Evolutionary conservation across 306 rosid genomes (phyloP), one percentile per base, ranked within the genome.

Genomic region (Prunus mongolica): DNA sequence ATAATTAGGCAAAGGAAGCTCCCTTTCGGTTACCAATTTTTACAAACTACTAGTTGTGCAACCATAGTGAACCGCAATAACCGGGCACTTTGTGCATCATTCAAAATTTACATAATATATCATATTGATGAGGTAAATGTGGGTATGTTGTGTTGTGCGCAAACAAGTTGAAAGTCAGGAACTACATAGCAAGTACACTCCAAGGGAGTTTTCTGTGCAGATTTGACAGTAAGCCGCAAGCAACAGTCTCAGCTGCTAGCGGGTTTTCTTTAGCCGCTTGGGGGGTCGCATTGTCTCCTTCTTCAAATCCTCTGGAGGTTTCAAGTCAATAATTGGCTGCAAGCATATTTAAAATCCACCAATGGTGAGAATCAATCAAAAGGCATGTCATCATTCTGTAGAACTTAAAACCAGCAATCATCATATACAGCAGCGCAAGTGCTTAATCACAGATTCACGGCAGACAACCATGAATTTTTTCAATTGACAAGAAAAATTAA

Each of bases 311-410:
- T 91, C 93, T 1, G 82, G 89, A 76, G 83, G 41, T 83, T 83
- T 89, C 79, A 91, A 44, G 76, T 91, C 98, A 62, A 93, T 83
- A 69, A 78, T 86, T 71, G 98, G 98, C 98, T 93, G 97, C 95
- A 86, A 84, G 52, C 78, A 78, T 72, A 65, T 65, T 81, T 30
- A 75, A 1, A 56, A 34, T 46, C 52, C 70, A 71, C 19, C 24
- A 70, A 65, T 12, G 76, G 34, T 64, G 78, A 76, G 84, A 61
- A 51, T 15, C n/a, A 67, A 73, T 54, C 54, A 22, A 24, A 34
- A 15, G 60, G 65, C 58, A 82, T 27, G 2, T 44, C 14, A 71
- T 71, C 9, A 19, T 68, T 22, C 24, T 13, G 28, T 38, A 34
- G 34, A 72, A 55, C 28, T 27, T 47, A 32, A 57, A 30, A 47